Conservation (phyloP, 345 rosid genomes). For the Citrus glauca region DNA sequence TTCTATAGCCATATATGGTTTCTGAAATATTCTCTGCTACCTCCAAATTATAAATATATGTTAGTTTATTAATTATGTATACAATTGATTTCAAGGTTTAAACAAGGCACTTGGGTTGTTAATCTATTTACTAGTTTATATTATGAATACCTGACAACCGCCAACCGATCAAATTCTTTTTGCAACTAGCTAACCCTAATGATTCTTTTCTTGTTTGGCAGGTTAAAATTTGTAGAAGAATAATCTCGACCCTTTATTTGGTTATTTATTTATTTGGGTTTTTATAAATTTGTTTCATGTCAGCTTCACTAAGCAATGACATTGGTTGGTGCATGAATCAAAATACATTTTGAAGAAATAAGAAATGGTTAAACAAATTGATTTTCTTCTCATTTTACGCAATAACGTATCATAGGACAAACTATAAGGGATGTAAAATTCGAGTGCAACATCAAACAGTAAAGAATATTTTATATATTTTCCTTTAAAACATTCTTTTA, state of each 20-base stretch:
- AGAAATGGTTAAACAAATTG: too few species aligned
- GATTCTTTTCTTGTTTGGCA: neutral
- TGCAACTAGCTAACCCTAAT: neutral
- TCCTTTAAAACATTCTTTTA: too few species aligned
- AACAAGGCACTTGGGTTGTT: slow-evolving; percentile 1
- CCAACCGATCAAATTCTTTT: neutral
- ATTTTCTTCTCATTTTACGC: too few species aligned
- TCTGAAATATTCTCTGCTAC: slow-evolving; percentile 5
- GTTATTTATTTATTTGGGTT: neutral
- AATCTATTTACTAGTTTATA: neutral
- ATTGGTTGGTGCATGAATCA: neutral
- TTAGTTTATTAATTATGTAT: neutral
- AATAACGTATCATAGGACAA: too few species aligned
- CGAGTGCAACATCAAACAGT: too few species aligned
- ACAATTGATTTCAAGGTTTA: neutral
- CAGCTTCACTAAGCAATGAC: neutral
- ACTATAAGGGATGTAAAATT: too few species aligned
- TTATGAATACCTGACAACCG: neutral
- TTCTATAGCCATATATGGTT: neutral
- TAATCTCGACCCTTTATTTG: neutral
- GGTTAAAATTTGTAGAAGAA: neutral
- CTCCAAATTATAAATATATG: neutral
- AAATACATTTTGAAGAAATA: too few species aligned
- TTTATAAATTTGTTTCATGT: neutral
- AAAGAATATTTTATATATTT: too few species aligned